phyloP scores from a whole-genome alignment of 768 basidiomycete species.

The Xerocomellus dryophilus region DNA sequence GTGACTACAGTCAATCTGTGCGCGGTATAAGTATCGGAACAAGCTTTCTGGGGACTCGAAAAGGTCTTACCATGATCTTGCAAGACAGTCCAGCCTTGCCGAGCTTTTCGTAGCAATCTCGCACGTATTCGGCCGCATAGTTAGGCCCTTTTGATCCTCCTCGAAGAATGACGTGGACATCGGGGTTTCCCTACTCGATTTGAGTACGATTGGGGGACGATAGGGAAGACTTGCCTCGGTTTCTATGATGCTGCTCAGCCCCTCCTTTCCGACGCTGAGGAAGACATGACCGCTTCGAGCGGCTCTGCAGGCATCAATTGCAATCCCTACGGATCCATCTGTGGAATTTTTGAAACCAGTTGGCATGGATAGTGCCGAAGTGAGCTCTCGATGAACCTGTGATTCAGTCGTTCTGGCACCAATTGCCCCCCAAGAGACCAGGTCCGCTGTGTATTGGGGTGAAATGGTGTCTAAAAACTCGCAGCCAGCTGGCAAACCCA shows the following conservation, averaged over 20 bases:
- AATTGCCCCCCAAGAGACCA: conserved; percentile 94
- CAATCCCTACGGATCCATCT: conserved; percentile 87
- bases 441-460: conserved; percentile 91
- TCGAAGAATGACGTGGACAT: conserved; percentile 91
- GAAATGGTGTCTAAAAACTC: conserved; percentile 85
- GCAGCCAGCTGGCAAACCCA: conserved; percentile 94
- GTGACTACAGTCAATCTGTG: conserved; percentile 92
- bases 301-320: conserved; percentile 93
- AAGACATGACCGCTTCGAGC: conserved; percentile 91
- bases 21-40: neutral
- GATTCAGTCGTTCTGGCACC: conserved; percentile 92
- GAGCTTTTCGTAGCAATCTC: conserved; percentile 70
- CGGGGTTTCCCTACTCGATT: conserved; percentile 69
- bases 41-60: neutral
- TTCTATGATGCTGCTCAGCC: conserved; percentile 91
- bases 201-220: conserved; percentile 3
- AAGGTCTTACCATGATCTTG: conserved; percentile 76
- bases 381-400: conserved; percentile 88
- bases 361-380: conserved; percentile 87
- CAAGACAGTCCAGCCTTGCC: conserved; percentile 72
- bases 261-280: conserved; percentile 96
- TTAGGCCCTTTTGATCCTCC: conserved; percentile 91
- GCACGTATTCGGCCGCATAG: conserved; percentile 76
- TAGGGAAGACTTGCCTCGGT: conserved; percentile 57
- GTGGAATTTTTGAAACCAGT: conserved; percentile 99